These are phyloP conservation scores for Tetrahymena thermophila DNA, from an alignment of 73 alveolate species.

Conservation along the genomic window DNA sequence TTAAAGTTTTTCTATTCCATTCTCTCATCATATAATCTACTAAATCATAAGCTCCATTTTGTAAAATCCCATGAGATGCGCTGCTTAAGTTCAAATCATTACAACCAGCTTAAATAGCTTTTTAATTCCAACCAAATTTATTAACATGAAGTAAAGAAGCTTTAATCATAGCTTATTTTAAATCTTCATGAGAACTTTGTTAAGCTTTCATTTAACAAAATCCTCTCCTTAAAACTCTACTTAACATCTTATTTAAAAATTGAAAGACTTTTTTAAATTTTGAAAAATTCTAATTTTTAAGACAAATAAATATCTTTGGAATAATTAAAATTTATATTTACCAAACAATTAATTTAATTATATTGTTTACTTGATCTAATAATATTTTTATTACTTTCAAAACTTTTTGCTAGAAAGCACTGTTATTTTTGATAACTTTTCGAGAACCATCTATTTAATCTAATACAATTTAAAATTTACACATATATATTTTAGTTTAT, in stretches of 20 bases:
- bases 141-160: conserved; percentile 9
- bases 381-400: too few relatives aligned
- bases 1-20: conserved; percentile 35
- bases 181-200: neutral
- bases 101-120: conserved; percentile 30
- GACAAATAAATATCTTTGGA: neutral
- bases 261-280: neutral
- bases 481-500: too few relatives aligned
- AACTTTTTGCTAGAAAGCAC: too few relatives aligned
- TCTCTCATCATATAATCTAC: conserved; percentile 24
- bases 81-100: conserved; percentile 4
- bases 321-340: neutral
- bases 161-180: neutral
- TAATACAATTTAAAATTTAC: too few relatives aligned
- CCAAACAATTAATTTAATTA: neutral
- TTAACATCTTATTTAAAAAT: neutral
- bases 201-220: neutral
- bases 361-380: neutral
- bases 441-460: neutral
- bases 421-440: too few relatives aligned
- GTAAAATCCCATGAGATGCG: conserved; percentile 2
- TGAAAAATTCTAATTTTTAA: neutral
- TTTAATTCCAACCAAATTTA: conserved; percentile 22
- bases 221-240: neutral
- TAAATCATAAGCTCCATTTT: conserved; percentile 17